phyloP scores from a whole-genome alignment of 345 rosid genomes.

The Hibiscus mutabilis region DNA sequence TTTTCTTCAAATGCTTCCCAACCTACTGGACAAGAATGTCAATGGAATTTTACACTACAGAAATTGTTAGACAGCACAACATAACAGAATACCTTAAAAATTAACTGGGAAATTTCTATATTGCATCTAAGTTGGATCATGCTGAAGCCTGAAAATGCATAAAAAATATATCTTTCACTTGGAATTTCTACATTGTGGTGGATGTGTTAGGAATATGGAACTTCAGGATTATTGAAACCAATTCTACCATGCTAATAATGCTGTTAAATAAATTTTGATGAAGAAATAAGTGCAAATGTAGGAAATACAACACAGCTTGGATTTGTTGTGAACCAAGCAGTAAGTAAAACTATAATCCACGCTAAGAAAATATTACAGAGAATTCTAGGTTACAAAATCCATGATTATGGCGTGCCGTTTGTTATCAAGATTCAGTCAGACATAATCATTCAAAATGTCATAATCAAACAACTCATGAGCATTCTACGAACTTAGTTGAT shows the following conservation, averaged over 20 bases:
- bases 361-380: background rate
- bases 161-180: background rate
- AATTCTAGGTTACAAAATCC: background rate
- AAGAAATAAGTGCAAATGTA: background rate
- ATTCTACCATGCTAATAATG: background rate
- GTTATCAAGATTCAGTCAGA: background rate
- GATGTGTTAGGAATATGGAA: background rate
- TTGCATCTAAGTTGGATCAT: background rate
- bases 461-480: background rate
- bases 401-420: background rate
- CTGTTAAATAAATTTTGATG: background rate
- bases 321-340: background rate
- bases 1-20: conserved; percentile 61
- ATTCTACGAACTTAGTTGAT: background rate
- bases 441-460: background rate
- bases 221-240: background rate
- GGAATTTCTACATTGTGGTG: background rate
- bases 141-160: background rate
- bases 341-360: background rate
- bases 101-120: background rate
- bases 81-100: background rate
- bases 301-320: background rate
- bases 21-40: conserved; percentile 34
- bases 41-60: background rate
- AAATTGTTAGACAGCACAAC: background rate